Base-by-base conservation (phyloP, 305 asterid species). In the Fraxinus xanthoxyloides region DNA sequence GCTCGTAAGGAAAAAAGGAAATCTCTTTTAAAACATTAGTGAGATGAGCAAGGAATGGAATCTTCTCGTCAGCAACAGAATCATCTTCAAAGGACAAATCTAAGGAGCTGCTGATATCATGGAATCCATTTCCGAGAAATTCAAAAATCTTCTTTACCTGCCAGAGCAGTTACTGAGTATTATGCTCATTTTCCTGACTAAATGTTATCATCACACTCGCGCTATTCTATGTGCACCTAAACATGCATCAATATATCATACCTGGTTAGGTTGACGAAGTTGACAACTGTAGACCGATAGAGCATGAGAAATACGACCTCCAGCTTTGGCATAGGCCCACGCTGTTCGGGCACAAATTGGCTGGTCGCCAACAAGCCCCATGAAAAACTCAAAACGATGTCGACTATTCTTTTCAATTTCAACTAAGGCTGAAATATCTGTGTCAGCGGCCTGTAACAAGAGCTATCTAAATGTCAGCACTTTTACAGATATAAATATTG, bases 261-360 rank as follows among this genome's bases (percentile, higher is more conserved):
- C 99, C 94, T 91, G 94, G 86, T 82, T 94, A 80, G 99, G 99
- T 85, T 93, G 98, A 82, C 91, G 98, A 79, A 97, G 87, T 84
- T 92, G 95, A 88, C 98, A 94, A 81, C 99, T 96, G 81, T 87
- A 96, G 75, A 96, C 99, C 9, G 99, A 96, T 82, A 96, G 89
- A 88, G 98, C 98, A 88, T 96, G 99, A 88, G 99, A 94, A 79
- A 97, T 94, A 43, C 95, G 95, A 74, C 99, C 99, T 48, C 98
- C 97, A 61, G 98, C 89, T 84, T 93, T 92, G 72, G 98, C 97
- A 86, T 93, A 97, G 31, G 99, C 99, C 98, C 98, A 97, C 79
- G 99, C 98, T 84, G 99, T 94, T 85, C 98, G 94, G 79, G 98
- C 99, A 88, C 98, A 97, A 77, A 97, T 93, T 8, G 98, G 97